Evolutionary conservation across 352 stramenopile genomes (phyloP).

Genomic region (Elongisporangium anandrum): DNA sequence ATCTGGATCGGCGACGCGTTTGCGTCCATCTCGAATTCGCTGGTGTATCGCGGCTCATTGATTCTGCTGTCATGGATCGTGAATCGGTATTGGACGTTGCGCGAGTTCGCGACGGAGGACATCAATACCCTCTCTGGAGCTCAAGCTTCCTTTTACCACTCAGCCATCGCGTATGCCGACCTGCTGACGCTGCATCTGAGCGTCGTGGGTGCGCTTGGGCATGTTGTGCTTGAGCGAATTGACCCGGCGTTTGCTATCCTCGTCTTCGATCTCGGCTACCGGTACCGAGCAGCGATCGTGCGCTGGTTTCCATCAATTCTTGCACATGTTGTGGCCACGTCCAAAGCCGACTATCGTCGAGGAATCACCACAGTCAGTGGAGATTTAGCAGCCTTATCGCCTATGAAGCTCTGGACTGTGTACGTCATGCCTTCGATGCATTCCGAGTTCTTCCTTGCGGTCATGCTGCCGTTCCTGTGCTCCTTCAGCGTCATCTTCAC

Average conservation of each 20-base stretch:
- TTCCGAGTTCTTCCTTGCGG: slow-evolving; percentile 12
- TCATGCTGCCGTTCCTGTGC: slow-evolving; percentile 14
- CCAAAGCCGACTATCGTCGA: slow-evolving; percentile 16
- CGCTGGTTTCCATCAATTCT: background rate
- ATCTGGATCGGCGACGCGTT: slow-evolving; percentile 50
- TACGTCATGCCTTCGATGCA: slow-evolving; percentile 17
- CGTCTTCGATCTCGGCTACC: slow-evolving; percentile 12
- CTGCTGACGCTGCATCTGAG: slow-evolving; percentile 37
- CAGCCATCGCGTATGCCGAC: slow-evolving; percentile 21
- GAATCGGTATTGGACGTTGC: slow-evolving; percentile 40
- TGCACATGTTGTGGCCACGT: slow-evolving; percentile 15
- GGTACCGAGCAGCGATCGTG: slow-evolving; percentile 2
- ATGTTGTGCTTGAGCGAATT: slow-evolving; percentile 20
- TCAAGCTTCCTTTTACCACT: slow-evolving; percentile 9
- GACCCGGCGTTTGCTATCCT: slow-evolving; percentile 21
- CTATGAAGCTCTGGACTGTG: slow-evolving; percentile 23
- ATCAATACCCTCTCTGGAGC: slow-evolving; percentile 7
- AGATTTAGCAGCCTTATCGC: slow-evolving; percentile 17
- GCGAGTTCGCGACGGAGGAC: slow-evolving; percentile 26
- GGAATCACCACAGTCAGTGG: slow-evolving; percentile 23
- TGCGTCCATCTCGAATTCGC: slow-evolving; percentile 29
- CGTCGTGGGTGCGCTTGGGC: slow-evolving; percentile 21
- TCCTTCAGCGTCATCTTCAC: slow-evolving; percentile 22
- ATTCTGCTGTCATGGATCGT: slow-evolving; percentile 35
- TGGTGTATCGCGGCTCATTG: slow-evolving; percentile 26